Evolutionary conservation across 2,329 filamentous ascomycete species (phyloP).

Genomic region (Talaromyces amestolkiae): DNA sequence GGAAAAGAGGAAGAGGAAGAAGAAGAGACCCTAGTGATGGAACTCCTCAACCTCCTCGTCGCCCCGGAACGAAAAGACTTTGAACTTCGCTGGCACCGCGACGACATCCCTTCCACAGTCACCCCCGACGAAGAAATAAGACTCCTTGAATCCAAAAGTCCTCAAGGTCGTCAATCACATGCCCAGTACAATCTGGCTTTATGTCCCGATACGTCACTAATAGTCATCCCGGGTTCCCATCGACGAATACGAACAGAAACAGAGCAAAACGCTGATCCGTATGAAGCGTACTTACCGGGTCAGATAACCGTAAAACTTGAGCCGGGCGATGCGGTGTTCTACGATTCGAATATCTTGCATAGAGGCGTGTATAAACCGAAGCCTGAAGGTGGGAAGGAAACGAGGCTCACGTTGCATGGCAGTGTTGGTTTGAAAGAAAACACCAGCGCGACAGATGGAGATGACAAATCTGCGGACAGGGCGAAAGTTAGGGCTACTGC

Average conservation of each 20-base stretch:
- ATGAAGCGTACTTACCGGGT: slow-evolving; percentile 59
- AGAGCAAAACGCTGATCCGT: slow-evolving; percentile 68
- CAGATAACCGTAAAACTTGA: slow-evolving; percentile 65
- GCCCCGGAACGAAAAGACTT: slow-evolving; percentile 66
- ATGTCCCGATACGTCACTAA: slow-evolving; percentile 68
- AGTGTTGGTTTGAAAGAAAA: slow-evolving; percentile 40
- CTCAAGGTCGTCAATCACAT: slow-evolving; percentile 57
- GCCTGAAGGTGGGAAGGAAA: slow-evolving; percentile 32
- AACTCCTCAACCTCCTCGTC: slow-evolving; percentile 83
- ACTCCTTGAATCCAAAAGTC: slow-evolving; percentile 54
- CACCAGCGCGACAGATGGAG: slow-evolving; percentile 15
- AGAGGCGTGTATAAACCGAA: slow-evolving; percentile 45
- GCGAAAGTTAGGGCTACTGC: slow-evolving; percentile 43
- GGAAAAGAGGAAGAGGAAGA: slow-evolving; percentile 29
- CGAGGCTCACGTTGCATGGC: slow-evolving; percentile 44
- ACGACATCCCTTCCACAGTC: slow-evolving; percentile 71
- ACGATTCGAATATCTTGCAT: slow-evolving; percentile 80
- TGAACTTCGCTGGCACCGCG: slow-evolving; percentile 78
- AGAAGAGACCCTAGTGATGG: slow-evolving; percentile 72
- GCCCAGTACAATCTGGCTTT: slow-evolving; percentile 87
- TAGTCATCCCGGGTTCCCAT: slow-evolving; percentile 78
- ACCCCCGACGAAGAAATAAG: slow-evolving; percentile 64
- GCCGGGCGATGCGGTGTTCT: slow-evolving; percentile 79
- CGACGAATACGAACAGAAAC: slow-evolving; percentile 64
- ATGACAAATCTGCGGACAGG: slow-evolving; percentile 22